Percentiles rank a stretch among this genome's conserved stretches.
Evolutionary conservation across 2,329 filamentous ascomycete species (phyloP).

Genomic region (Coleophoma crateriformis): DNA sequence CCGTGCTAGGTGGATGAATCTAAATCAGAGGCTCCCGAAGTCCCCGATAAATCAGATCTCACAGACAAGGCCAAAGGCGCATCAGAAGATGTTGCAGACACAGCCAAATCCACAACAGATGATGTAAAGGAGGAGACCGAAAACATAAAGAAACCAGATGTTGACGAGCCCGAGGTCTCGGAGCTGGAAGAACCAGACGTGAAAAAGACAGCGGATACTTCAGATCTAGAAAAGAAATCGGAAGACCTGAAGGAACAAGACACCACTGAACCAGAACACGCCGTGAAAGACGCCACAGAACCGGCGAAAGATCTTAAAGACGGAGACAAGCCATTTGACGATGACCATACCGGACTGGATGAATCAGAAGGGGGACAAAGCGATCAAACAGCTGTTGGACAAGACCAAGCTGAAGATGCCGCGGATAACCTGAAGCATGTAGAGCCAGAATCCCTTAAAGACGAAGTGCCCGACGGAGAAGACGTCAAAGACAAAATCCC

Average conservation of each 20-base stretch:
- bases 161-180: not conserved
- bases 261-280: conserved; percentile 4
- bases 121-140: conserved; percentile 3
- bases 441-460: conserved; percentile 1
- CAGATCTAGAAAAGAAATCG: too few species aligned
- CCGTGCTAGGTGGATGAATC: too few species aligned
- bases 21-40: too few species aligned
- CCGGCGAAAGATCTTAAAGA: conserved; percentile 25
- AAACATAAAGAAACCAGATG: conserved; percentile 1
- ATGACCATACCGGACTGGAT: conserved; percentile 10
- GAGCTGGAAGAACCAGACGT: not conserved
- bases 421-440: conserved; percentile 10
- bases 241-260: conserved; percentile 7
- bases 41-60: too few species aligned
- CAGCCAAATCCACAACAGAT: conserved; percentile 4
- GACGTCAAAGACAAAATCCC: not conserved
- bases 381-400: not conserved
- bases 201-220: too few species aligned
- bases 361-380: not conserved
- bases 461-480: conserved; percentile 17
- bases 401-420: conserved; percentile 29
- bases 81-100: not conserved
- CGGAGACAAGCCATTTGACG: conserved; percentile 28
- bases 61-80: not conserved
- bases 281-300: too few species aligned